Evolutionary conservation across 257 asterid species (phyloP), one percentile per base, ranked within the genome.

Genomic region (Agastache rugosa): DNA sequence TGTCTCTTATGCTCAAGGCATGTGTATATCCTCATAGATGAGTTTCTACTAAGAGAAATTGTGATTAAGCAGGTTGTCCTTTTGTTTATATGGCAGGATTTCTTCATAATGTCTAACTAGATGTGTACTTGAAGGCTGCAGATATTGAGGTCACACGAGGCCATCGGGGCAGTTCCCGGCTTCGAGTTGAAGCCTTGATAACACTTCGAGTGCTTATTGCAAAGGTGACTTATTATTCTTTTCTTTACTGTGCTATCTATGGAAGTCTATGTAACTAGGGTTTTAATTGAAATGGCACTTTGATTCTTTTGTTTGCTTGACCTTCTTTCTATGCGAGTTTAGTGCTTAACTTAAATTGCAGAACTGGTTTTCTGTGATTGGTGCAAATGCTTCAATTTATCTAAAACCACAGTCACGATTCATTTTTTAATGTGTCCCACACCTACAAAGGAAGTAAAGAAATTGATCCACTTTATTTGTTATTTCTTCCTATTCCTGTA

Each of bases 1-100:
- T 95, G 3, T 93, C 97, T 73, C 96, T 95, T 80, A 83, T 92
- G 79, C 96, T 95, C 78, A 92, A 92, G 97, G 98, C 90, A 85
- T 74, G 82, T 58, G 56, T 39, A 61, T 76, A 58, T 80, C 66
- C 71, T 69, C 67, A 77, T 22, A 66, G 37, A 55, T 78, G 72
- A 47, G 63, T 67, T 2, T 66, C 69, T 63, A 48, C 65, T 23
- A 64, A 35, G 47, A 65, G 54, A 56, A 27, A 58, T 37, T 34
- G 68, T 66, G 71, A 11, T 68, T 47, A 35, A 62, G 67, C 29
- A 73, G 34, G 68, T 58, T 60, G 58, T 25, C 23, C 41, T 42
- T 75, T 73, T 45, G 61, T 29, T 63, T 50, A 42, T 60, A 39
- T 44, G n/a, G 19, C 25, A 55, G 19, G 50, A 19, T 67, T 63